Conservation (phyloP, 1,139 yeast species). For the Yamadazyma epiphylla region DNA sequence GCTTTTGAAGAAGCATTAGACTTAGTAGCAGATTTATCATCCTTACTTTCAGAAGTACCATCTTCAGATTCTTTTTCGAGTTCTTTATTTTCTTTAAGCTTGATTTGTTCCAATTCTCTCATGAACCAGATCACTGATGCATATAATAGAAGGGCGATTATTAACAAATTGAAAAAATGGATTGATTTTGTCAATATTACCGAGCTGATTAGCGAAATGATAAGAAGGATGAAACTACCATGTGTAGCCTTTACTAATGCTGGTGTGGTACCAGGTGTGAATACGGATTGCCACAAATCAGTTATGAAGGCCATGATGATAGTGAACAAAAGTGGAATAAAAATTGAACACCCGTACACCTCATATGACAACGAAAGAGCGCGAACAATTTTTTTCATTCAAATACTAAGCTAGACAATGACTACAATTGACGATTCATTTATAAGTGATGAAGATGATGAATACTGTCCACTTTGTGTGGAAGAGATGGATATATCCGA, state of each 20-base stretch:
- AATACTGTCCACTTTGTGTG: constrained; percentile 87
- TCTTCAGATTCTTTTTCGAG: constrained; percentile 11
- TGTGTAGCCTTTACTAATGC: constrained; percentile 68
- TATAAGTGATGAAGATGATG: constrained; percentile 79
- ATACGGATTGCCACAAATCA: constrained; percentile 85
- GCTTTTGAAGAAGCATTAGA: neutral
- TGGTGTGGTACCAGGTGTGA: constrained; percentile 94
- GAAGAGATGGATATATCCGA: constrained; percentile 97
- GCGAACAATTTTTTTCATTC: constrained; percentile 4
- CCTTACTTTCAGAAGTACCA: constrained; percentile 1
- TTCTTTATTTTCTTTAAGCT: constrained; percentile 25
- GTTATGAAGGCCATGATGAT: constrained; percentile 42
- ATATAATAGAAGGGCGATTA: constrained; percentile 72
- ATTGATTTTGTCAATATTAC: constrained; percentile 62
- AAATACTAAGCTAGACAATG: constrained; percentile 12
- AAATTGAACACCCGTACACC: no score
- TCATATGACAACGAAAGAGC: no score
- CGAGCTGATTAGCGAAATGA: constrained; percentile 50
- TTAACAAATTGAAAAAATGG: constrained; percentile 72
- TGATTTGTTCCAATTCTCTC: constrained; percentile 56
- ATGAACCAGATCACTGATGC: constrained; percentile 86
- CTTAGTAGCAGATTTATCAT: constrained; percentile 1
- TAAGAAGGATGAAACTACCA: constrained; percentile 28
- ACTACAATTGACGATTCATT: constrained; percentile 41
- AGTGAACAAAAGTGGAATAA: no score